Percentiles rank a stretch among this genome's conserved stretches.
phyloP scores from a whole-genome alignment of 306 rosid genomes.

The Acacia acuminata region DNA sequence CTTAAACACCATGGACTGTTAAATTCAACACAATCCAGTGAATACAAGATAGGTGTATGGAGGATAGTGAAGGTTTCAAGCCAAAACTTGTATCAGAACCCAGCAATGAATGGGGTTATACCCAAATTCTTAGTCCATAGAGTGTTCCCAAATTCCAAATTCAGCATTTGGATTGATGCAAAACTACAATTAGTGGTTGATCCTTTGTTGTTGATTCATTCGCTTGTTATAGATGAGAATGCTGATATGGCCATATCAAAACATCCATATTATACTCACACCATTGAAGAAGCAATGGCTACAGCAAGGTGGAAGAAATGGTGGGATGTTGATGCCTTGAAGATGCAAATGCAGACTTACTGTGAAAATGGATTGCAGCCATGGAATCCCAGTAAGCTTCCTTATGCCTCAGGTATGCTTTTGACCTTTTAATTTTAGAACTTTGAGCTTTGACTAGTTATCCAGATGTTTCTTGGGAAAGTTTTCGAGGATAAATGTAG shows the following conservation, averaged over 20 bases:
- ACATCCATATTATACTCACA: slow-evolving; percentile 73
- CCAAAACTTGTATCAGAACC: slow-evolving; percentile 58
- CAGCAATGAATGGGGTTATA: slow-evolving; percentile 93
- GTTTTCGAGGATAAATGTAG: too few species aligned
- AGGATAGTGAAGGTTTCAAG: slow-evolving; percentile 62
- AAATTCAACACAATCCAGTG: slow-evolving; percentile 39
- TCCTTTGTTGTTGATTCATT: slow-evolving; percentile 82
- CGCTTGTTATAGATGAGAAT: slow-evolving; percentile 62
- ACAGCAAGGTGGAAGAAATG: slow-evolving; percentile 97
- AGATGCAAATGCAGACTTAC: slow-evolving; percentile 86
- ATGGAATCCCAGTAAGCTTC: slow-evolving; percentile 67
- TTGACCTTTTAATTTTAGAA: neutral
- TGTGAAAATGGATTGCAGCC: slow-evolving; percentile 84
- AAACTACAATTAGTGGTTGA: slow-evolving; percentile 83
- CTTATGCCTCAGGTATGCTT: slow-evolving; percentile 71
- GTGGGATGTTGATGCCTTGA: slow-evolving; percentile 78
- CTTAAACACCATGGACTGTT: slow-evolving; percentile 55
- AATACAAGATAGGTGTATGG: slow-evolving; percentile 72
- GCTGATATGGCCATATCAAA: slow-evolving; percentile 88
- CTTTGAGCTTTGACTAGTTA: neutral
- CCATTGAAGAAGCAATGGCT: slow-evolving; percentile 95
- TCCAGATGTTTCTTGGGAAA: neutral
- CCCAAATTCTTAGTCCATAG: slow-evolving; percentile 87
- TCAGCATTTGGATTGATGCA: slow-evolving; percentile 93
- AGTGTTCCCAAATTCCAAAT: slow-evolving; percentile 73